Conservation (phyloP, 148 eudicot species). For the Cornus kousa region DNA sequence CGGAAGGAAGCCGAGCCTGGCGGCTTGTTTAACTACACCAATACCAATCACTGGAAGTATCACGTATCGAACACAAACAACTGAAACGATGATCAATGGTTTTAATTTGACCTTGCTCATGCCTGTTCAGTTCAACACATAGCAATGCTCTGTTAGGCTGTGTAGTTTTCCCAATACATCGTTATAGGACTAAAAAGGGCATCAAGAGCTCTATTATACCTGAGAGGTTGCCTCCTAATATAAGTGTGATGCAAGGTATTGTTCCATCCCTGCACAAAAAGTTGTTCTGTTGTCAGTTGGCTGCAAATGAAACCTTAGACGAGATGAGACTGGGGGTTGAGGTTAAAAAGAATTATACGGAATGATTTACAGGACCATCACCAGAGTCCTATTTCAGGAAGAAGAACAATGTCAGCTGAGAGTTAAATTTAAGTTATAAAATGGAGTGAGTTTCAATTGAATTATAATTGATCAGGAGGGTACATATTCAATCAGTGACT, state of each 20-base stretch:
- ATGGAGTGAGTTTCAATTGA: too few species aligned
- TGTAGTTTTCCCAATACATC: background rate
- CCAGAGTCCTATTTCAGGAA: too few species aligned
- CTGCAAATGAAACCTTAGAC: background rate
- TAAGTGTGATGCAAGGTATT: conserved; percentile 77
- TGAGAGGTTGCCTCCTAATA: conserved; percentile 79
- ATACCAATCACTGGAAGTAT: conserved; percentile 65
- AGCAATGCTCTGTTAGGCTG: background rate
- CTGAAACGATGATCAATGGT: conserved; percentile 31
- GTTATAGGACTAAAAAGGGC: background rate
- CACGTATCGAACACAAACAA: conserved; percentile 60
- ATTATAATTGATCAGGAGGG: too few species aligned
- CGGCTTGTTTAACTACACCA: conserved; percentile 61
- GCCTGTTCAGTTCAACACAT: conserved; percentile 37
- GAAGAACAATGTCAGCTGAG: too few species aligned
- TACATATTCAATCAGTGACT: background rate
- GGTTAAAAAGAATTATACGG: too few species aligned
- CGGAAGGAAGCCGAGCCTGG: conserved; percentile 63
- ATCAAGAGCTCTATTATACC: conserved; percentile 33
- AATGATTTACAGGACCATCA: too few species aligned
- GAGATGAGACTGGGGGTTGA: too few species aligned
- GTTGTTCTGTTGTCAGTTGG: background rate
- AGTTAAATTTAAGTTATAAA: too few species aligned
- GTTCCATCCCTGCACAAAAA: conserved; percentile 53
- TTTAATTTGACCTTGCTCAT: conserved; percentile 41